Evolutionary conservation across 345 rosid genomes (phyloP).

Genomic region (Schrenkiella parvula): DNA sequence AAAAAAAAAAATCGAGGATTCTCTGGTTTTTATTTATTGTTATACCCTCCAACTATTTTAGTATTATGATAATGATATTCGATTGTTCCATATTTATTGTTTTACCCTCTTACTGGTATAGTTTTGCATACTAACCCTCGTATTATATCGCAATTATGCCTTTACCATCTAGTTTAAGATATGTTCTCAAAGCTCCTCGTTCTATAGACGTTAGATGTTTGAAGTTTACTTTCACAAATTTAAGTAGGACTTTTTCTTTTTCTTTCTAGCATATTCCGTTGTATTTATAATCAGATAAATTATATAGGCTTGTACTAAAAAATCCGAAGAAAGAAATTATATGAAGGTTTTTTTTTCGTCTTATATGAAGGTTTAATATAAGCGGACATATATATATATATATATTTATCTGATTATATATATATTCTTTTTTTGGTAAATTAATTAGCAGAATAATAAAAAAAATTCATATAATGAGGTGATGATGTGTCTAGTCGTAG

Average conservation of each 20-base stretch:
- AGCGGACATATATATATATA: too few species aligned
- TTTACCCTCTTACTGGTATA: not conserved
- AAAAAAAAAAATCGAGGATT: not conserved
- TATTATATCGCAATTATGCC: not conserved
- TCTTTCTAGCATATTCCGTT: not conserved
- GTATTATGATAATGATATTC: not conserved
- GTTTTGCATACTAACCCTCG: not conserved
- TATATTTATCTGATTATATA: too few species aligned
- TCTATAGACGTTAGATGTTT: not conserved
- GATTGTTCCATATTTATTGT: not conserved
- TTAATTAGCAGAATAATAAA: not conserved
- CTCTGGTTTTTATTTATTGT: too few species aligned
- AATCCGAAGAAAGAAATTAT: not conserved
- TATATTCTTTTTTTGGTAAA: not conserved
- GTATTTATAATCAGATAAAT: not conserved
- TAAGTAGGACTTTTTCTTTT: not conserved
- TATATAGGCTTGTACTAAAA: not conserved
- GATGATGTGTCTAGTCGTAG: slow-evolving; percentile 39
- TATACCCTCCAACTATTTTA: not conserved
- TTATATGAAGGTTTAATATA: not conserved
- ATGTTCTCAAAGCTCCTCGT: not conserved
- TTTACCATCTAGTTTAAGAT: not conserved
- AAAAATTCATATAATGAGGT: slow-evolving; percentile 30
- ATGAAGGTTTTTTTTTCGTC: too few species aligned
- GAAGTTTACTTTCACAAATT: not conserved